Base-by-base conservation (phyloP, 192 early-diverging fungal genomes). In the Kappamyces sp. region DNA sequence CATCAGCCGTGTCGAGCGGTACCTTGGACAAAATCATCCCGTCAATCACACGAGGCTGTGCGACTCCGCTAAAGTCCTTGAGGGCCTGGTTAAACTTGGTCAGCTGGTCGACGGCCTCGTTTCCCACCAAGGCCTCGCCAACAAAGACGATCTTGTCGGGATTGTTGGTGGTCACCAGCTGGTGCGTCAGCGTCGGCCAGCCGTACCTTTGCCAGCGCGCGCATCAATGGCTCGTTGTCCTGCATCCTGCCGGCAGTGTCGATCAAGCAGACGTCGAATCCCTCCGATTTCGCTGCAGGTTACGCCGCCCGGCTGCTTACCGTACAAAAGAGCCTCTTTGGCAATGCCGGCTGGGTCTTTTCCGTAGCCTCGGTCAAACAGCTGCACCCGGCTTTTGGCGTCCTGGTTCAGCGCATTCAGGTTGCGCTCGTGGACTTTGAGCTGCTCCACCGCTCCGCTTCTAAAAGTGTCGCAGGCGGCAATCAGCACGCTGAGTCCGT, bases 221-320 rank as follows among this genome's bases (percentile, higher is more conserved):
- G 83, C 94, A 97, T 97, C 64, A 97, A 67, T 5, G 94, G 94
- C 73, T 95, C 94, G 61, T 97, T 97, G 65, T 97, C 94, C 68
- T 97, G 94, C 94, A 97, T 97, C 40, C 94, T 83, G 1, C 94
- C 94, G 3, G 94, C 94, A 2, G 94, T 97, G 65, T 97, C 94
- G 37, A 97, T 87, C 31, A 97, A 73, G 8, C 95, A 92, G 3
- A 94, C 93, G 70, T 97, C 92, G 68, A 87, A 93, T 1, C 70
- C 72, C 44, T 88, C 78, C 42, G 65, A 49, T 10, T 83, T 84
- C 7, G 89, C 91, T 66, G 47, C 2, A 33, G 33, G 31, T 9
- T 38, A 43, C 15, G 15, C 38, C 15, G 47, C 10, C n/a, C 10
- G 12, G 8, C 4, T 10, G 40, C 66, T 69, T 65, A 84, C 83